Evolutionary conservation across 352 stramenopile genomes (phyloP).

Genomic region (Phytophthora ohioensis): DNA sequence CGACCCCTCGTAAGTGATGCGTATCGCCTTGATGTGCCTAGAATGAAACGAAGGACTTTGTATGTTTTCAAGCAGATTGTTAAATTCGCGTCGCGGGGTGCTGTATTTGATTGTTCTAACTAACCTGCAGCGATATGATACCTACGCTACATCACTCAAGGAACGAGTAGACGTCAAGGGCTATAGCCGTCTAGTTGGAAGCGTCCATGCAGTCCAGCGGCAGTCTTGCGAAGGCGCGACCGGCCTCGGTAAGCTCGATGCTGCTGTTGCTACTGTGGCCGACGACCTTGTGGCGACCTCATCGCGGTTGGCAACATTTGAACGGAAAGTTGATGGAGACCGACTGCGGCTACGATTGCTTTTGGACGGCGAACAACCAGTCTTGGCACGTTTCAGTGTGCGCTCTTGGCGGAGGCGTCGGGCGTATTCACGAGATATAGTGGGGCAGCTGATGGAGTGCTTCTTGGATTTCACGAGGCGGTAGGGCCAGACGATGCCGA

Average conservation of each 20-base stretch:
- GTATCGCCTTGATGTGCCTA: conserved; percentile 8
- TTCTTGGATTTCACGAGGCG: conserved; percentile 63
- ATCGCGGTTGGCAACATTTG: conserved; percentile 19
- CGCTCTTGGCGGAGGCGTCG: conserved; percentile 44
- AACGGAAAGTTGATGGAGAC: conserved; percentile 20
- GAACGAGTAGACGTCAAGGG: background rate
- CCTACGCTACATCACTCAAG: conserved; percentile 23
- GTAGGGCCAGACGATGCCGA: conserved; percentile 69
- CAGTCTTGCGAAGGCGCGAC: conserved; percentile 49
- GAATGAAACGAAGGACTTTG: conserved; percentile 10
- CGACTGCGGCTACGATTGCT: conserved; percentile 23
- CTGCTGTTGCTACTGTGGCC: conserved; percentile 15
- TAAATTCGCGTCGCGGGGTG: conserved; percentile 1
- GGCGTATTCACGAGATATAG: conserved; percentile 48
- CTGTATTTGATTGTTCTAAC: conserved; percentile 20
- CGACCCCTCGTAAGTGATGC: conserved; percentile 1
- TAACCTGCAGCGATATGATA: conserved; percentile 23
- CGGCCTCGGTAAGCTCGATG: conserved; percentile 44
- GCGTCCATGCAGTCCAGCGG: conserved; percentile 50
- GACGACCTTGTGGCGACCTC: conserved; percentile 39
- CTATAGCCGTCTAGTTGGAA: conserved; percentile 19
- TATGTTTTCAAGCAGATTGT: conserved; percentile 7
- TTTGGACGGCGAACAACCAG: conserved; percentile 38
- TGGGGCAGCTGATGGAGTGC: conserved; percentile 42
- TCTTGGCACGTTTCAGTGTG: too few species aligned